A percentile compares a stretch with the other conserved stretches of the same genome.
Evolutionary conservation across 1,139 yeast genomes (phyloP).

Genomic region (Diutina scorzettiae): DNA sequence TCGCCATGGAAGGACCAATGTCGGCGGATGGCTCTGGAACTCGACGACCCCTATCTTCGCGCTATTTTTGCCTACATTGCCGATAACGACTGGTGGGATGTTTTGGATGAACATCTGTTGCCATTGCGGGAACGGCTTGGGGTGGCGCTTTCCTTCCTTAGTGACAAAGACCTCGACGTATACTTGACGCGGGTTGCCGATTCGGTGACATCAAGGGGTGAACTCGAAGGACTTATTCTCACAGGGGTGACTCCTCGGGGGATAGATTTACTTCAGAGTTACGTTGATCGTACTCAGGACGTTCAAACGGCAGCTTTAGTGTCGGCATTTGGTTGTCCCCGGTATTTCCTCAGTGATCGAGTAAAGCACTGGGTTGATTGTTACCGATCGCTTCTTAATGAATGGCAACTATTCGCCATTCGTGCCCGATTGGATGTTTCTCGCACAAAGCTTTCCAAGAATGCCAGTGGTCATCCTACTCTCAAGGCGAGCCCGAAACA

Average conservation of each 20-base stretch:
- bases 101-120: constrained; percentile 76
- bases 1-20: constrained; percentile 94
- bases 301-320: constrained; percentile 87
- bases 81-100: constrained; percentile 95
- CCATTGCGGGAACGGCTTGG: constrained; percentile 85
- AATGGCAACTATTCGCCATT: constrained; percentile 70
- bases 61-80: constrained; percentile 92
- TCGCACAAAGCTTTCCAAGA: constrained; percentile 52
- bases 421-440: constrained; percentile 82
- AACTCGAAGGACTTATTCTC: constrained; percentile 77
- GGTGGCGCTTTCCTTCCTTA: constrained; percentile 73
- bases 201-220: constrained; percentile 65
- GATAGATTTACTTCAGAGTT: constrained; percentile 70
- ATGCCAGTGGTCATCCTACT: constrained; percentile 35
- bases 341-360: constrained; percentile 61
- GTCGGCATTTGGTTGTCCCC: constrained; percentile 70
- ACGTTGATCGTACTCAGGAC: constrained; percentile 82
- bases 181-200: constrained; percentile 63
- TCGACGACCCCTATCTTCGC: constrained; percentile 80
- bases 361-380: constrained; percentile 70
- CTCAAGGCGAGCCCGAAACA: constrained; percentile 55
- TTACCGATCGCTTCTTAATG: constrained; percentile 63
- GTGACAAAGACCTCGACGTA: constrained; percentile 62
- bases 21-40: constrained; percentile 71
- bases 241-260: constrained; percentile 87